These are phyloP conservation scores for Gelatoporia subvermispora DNA, from an alignment of 768 basidiomycete species.

Conservation along the genomic window DNA sequence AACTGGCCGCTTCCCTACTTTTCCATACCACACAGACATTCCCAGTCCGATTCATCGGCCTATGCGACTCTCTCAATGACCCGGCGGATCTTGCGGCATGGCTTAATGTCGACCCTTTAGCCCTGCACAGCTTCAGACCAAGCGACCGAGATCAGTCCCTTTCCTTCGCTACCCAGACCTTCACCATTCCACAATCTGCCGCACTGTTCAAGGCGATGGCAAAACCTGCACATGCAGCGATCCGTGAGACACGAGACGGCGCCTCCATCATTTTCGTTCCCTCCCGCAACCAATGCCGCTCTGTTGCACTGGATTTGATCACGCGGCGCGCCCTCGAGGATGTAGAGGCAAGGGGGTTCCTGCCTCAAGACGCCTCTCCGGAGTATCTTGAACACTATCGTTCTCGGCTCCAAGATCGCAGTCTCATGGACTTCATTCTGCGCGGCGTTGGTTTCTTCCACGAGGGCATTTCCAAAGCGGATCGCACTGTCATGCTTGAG, in stretches of 20 bases:
- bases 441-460: slow-evolving; percentile 90
- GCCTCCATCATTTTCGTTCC: slow-evolving; percentile 84
- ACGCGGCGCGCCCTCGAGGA: slow-evolving; percentile 80
- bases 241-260: slow-evolving; percentile 43
- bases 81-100: slow-evolving; percentile 77
- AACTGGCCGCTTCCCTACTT: slow-evolving; percentile 73
- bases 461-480: slow-evolving; percentile 58
- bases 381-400: slow-evolving; percentile 59
- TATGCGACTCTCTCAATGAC: slow-evolving; percentile 77
- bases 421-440: slow-evolving; percentile 66
- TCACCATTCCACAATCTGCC: slow-evolving; percentile 81
- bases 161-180: slow-evolving; percentile 62
- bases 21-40: slow-evolving; percentile 57
- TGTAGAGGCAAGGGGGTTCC: slow-evolving; percentile 64
- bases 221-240: slow-evolving; percentile 80
- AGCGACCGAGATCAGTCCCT: slow-evolving; percentile 80
- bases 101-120: slow-evolving; percentile 64
- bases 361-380: slow-evolving; percentile 43
- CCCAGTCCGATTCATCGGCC: slow-evolving; percentile 70
- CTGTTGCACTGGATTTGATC: slow-evolving; percentile 77
- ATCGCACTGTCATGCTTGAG: slow-evolving; percentile 70
- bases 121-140: slow-evolving; percentile 74
- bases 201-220: slow-evolving; percentile 89
- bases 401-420: slow-evolving; percentile 52
- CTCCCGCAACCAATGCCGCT: slow-evolving; percentile 68